Conservation (phyloP, 768 basidiomycete species). For the Leccinum aurantiacum region DNA sequence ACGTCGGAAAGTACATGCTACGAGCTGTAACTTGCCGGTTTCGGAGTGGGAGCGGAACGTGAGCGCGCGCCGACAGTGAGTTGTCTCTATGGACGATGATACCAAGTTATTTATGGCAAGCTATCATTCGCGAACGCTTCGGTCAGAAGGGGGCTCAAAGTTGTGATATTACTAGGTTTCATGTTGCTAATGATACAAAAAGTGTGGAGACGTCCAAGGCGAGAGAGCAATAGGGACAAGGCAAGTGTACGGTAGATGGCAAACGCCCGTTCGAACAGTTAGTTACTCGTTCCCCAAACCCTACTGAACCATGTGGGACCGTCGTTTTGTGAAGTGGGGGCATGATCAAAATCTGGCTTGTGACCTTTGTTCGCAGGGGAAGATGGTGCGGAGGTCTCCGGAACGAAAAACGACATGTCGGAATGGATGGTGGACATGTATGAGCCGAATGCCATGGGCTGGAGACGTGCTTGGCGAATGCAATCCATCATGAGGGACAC, state of each 20-base stretch:
- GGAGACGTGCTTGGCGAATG: conserved; percentile 72
- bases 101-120: conserved; percentile 1
- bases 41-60: not conserved
- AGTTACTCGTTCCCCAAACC: conserved; percentile 26
- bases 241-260: conserved; percentile 19
- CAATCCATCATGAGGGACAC: conserved; percentile 79
- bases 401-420: conserved; percentile 29
- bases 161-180: conserved; percentile 22
- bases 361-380: conserved; percentile 15
- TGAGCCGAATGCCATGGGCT: conserved; percentile 46
- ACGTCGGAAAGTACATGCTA: conserved; percentile 83
- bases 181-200: conserved; percentile 35
- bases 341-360: conserved; percentile 17
- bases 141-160: not conserved
- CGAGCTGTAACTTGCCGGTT: too few relatives aligned
- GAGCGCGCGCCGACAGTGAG: not conserved
- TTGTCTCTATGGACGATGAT: conserved; percentile 2
- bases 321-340: conserved; percentile 14
- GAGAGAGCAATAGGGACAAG: conserved; percentile 12
- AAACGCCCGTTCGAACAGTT: not conserved
- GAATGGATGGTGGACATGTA: conserved; percentile 36
- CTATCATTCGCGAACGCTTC: too few relatives aligned
- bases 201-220: conserved; percentile 15
- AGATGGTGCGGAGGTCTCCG: conserved; percentile 21
- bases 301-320: conserved; percentile 24